Base-by-base conservation (phyloP, 2,329 filamentous ascomycete species). In the Fonsecaea pedrosoi region DNA sequence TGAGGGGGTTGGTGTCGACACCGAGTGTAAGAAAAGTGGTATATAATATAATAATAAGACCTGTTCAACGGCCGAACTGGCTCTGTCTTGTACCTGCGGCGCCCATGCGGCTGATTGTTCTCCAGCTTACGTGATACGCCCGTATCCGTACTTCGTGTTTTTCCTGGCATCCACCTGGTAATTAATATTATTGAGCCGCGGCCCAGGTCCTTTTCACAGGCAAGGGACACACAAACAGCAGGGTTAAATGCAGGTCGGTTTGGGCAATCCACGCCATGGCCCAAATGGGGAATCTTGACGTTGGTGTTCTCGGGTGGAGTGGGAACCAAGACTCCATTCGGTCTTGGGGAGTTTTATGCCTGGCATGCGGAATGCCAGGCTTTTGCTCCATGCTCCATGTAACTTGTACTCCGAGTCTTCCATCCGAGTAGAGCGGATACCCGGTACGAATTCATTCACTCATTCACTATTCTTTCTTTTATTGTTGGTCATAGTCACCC, bases 211-310 rank as follows among this genome's bases (percentile, higher is more conserved):
- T 30, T 50, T 10, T 9, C 18, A 21, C 45, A 21, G 18, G 40
- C 40, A 45, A 10, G 45, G 21, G 10, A 12, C 8, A 25, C n/a
- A 9, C n/a, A 3, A 7, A 48, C 45, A 30, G 45, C 45, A 50
- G 45, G 45, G 45, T 6, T 45, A 12, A 25, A 50, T 50, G 32
- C 30, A 40, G 48, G 40, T 61, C 40, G 59, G 48, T 13, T 25
- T 4, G 45, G 12, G 35, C 25, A 38, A 54, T 35, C 15, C n/a
- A 50, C 45, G 2, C 8, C 45, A 50, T 21, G 8, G 9, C 59
- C 59, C 21, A 50, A 61, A 61, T 34, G 21, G 59, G 54, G 59
- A 38, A n/a, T 21, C 32, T 42, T 60, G 57, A 60, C 57, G 57
- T 48, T 50, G 57, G 18, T 4, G 42, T 38, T 53, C 10, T 42